Base-by-base conservation (phyloP, 2,329 filamentous ascomycete species). In the Monosporascus sp. region DNA sequence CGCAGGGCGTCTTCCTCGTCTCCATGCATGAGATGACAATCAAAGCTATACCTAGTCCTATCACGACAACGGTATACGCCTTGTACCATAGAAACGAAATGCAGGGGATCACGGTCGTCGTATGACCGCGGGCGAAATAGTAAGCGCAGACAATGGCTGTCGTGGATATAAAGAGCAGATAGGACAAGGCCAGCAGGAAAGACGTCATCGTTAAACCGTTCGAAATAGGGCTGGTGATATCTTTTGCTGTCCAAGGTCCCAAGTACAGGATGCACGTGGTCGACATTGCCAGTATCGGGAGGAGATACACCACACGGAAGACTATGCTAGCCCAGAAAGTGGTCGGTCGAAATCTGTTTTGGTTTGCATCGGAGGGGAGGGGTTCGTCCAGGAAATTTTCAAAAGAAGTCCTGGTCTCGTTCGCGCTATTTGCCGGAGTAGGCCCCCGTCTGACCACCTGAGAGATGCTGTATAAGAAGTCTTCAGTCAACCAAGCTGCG, bases 31-130 rank as follows among this genome's bases (percentile, higher is more conserved):
- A 52, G 5, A 64, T 17, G 7, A 58, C 9, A 5, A 65, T 31
- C 5, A 59, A 15, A 0, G 43, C 18, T 3, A 58, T 5, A 1
- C 47, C 55, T 24, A 56, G 37, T 0, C 43, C 38, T 31, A 61
- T 35, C 5, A 64, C 25, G 8, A 58, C 20, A 3, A 45, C 20
- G 5, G 58, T 63, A 35, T 68, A 65, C 8, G 51, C 44, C 47
- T 62, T 60, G 41, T 67, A 67, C 63, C 61, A 66, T 3, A 44
- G n/a, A 0, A 50, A 25, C 5, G 49, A 39, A 15, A 62, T 55
- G 50, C 63, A 68, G 3, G 64, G 65, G 9, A 68, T 59, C 0
- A 62, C 64, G 3, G 60, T 60, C 1, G 49, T 58, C 1, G 52
- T 51, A 3, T 37, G 37, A 7, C 53, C 58, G 14, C 51, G 38